phyloP scores from a whole-genome alignment of 495 filamentous ascomycete genomes.

The Xylaria sp. region DNA sequence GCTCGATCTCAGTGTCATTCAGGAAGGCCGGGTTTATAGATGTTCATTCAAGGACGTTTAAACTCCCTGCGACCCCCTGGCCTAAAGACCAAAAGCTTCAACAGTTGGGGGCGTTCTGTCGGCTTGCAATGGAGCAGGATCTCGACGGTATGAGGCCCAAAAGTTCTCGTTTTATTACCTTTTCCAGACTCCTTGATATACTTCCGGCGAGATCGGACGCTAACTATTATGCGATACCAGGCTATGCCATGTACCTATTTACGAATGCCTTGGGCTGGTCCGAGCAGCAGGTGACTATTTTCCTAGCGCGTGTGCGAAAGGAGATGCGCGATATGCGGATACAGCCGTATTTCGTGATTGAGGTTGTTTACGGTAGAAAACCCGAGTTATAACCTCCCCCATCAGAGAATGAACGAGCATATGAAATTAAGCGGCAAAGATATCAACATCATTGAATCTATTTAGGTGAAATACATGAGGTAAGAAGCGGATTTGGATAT shows the following conservation, averaged over 20 bases:
- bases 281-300: slow-evolving; percentile 35
- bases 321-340: slow-evolving; percentile 37
- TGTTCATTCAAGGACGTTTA: slow-evolving; percentile 53
- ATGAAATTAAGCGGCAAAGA: neutral
- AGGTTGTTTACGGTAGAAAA: slow-evolving; percentile 35
- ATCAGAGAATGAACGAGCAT: neutral
- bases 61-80: slow-evolving; percentile 62
- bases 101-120: slow-evolving; percentile 51
- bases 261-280: slow-evolving; percentile 40
- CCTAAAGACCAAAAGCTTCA: slow-evolving; percentile 54
- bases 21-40: slow-evolving; percentile 57
- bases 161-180: neutral
- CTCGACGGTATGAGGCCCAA: slow-evolving; percentile 33
- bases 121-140: slow-evolving; percentile 38
- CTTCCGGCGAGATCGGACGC: neutral
- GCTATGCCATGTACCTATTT: slow-evolving; percentile 37
- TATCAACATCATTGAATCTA: neutral
- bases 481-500: slow-evolving; percentile 7
- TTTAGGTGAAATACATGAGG: neutral
- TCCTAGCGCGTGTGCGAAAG: slow-evolving; percentile 36
- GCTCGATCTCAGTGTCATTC: slow-evolving; percentile 31
- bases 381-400: slow-evolving; percentile 8
- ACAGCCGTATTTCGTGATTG: slow-evolving; percentile 34
- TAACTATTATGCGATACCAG: slow-evolving; percentile 20
- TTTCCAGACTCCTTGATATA: neutral